These are phyloP conservation scores for Diphasiastrum complanatum DNA, from an alignment of 83 land plant genomes.

Conservation along the genomic window DNA sequence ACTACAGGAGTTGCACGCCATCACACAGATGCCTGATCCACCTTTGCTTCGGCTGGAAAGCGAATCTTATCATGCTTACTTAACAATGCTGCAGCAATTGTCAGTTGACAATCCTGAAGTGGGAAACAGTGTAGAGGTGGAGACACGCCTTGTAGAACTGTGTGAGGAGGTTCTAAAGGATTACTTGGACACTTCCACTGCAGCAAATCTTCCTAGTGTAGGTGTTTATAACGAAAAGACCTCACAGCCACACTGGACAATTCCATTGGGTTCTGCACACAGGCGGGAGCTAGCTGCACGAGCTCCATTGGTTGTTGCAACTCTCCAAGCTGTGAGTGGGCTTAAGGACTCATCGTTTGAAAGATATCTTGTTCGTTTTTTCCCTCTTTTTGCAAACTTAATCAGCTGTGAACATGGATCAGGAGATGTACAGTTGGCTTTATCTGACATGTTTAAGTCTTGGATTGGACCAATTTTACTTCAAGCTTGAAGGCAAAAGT, in stretches of 20 bases:
- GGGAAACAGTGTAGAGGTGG: constrained; percentile 53
- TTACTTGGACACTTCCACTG: constrained; percentile 53
- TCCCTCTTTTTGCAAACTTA: constrained; percentile 68
- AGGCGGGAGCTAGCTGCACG: constrained; percentile 88
- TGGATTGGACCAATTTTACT: constrained; percentile 89
- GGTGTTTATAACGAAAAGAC: constrained; percentile 13
- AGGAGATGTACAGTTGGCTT: constrained; percentile 78
- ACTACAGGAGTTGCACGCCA: constrained; percentile 61
- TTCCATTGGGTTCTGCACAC: constrained; percentile 84
- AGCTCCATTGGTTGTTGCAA: constrained; percentile 83
- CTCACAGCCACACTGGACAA: constrained; percentile 39
- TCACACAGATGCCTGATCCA: constrained; percentile 91
- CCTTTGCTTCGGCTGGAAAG: constrained; percentile 89
- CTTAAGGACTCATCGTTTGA: constrained; percentile 60
- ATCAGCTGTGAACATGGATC: constrained; percentile 98
- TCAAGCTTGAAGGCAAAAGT: no score
- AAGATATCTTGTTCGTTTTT: constrained; percentile 58
- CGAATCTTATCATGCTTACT: constrained; percentile 88
- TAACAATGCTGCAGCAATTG: constrained; percentile 68
- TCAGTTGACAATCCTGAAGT: constrained; percentile 45
- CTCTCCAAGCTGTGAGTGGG: constrained; percentile 72
- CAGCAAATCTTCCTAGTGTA: constrained; percentile 26
- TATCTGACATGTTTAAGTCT: constrained; percentile 84
- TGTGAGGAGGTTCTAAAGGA: constrained; percentile 74
- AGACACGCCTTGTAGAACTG: constrained; percentile 63